Evolutionary conservation across 1,284 basidiomycete species (phyloP), one percentile per base, ranked within the genome.

Genomic region (Ceratorhiza oryzae-sativae): DNA sequence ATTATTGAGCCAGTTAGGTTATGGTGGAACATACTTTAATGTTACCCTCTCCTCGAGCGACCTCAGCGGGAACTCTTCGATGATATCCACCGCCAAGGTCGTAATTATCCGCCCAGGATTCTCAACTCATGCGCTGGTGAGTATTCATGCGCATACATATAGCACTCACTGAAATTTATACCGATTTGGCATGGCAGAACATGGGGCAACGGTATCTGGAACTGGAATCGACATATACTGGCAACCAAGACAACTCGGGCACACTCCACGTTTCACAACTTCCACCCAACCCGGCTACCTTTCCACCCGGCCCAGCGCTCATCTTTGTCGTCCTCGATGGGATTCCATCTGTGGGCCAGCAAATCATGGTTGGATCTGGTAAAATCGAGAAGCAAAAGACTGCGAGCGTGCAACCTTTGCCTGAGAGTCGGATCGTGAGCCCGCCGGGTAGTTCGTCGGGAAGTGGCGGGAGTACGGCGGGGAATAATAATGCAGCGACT

Each of bases 51-150:
- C 79, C 5, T 72, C 77, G 76, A 83, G 85, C 2, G 89, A 90
- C n/a, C 83, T 88, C 3, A 83, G 86, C n/a, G 90, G 91, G 76
- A 83, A 85, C 65, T 90, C 89, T 1, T 90, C 90, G 13, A 87
- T 86, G 76, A 78, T 86, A 5, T 91, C 90, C 12, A 86, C 77
- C 91, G 92, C 94, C 45, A 90, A 88, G 20, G 90, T 96, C 20
- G 87, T 89, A 72, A 81, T 98, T 76, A 84, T 93, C 74, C 91
- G 97, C 72, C 86, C 90, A 27, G 96, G 95, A 6, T 98, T 95
- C 84, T 93, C 93, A 0, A 97, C 95, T 0, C 95, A 98, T 80
- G 94, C 89, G 30, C 92, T 97, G 23, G 67, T 70, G 65, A 70
- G 84, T 79, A 2, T 18, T 48, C 27, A 4, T 9, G 13, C 25